phyloP scores from a whole-genome alignment of 176 grass and related monocot species.

The Musa acuminata region DNA sequence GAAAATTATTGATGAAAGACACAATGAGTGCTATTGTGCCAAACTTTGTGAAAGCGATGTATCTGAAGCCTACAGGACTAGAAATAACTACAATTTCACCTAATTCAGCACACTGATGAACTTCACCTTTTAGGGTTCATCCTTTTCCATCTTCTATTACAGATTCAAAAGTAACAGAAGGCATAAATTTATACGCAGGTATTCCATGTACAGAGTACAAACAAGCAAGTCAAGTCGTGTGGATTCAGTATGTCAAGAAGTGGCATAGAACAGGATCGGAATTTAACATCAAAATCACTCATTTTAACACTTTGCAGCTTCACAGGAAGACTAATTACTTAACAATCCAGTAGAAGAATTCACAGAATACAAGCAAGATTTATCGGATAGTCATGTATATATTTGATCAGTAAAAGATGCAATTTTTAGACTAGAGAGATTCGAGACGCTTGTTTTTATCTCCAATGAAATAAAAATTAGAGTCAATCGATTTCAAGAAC shows the following conservation, averaged over 20 bases:
- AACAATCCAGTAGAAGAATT: not conserved
- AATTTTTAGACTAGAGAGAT: not conserved
- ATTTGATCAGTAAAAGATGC: not conserved
- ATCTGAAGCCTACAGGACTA: not conserved
- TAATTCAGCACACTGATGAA: not conserved
- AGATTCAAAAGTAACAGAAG: not conserved
- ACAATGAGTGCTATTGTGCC: not conserved
- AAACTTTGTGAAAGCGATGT: conserved; percentile 1
- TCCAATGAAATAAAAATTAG: not conserved
- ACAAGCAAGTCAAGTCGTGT: too few species aligned
- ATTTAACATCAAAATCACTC: not conserved
- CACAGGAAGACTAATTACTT: not conserved
- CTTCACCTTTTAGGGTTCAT: not conserved
- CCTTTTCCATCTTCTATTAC: not conserved
- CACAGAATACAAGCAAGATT: not conserved
- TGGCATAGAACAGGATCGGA: not conserved
- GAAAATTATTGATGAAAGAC: conserved; percentile 8
- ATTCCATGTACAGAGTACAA: too few species aligned
- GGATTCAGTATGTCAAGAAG: too few species aligned
- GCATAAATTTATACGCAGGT: not conserved
- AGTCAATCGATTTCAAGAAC: not conserved
- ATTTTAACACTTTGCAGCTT: not conserved
- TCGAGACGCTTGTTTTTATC: not conserved
- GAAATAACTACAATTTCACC: not conserved
- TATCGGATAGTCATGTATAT: not conserved